phyloP scores from a whole-genome alignment of 2,329 filamentous ascomycete species.

The Colletotrichum orchidophilum region DNA sequence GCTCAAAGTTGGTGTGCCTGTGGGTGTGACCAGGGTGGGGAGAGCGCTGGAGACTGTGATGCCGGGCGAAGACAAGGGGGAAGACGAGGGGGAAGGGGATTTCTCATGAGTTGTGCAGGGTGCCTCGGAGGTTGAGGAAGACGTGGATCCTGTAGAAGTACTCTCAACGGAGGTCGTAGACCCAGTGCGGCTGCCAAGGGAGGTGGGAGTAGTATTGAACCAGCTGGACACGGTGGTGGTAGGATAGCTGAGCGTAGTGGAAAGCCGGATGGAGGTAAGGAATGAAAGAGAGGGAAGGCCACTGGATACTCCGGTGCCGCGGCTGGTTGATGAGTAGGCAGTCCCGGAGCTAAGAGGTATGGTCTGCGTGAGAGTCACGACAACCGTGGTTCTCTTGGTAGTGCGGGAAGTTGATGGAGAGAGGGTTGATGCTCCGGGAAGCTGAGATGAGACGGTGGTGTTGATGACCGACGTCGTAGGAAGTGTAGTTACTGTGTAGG shows the following conservation, averaged over 20 bases:
- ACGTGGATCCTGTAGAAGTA: neutral
- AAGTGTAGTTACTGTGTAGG: slow-evolving; percentile 17
- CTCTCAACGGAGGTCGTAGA: neutral
- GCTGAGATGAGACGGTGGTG: slow-evolving; percentile 20
- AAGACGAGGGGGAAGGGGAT: neutral
- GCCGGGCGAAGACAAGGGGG: neutral
- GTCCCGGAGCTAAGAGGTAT: slow-evolving; percentile 9
- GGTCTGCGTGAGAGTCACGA: slow-evolving; percentile 16
- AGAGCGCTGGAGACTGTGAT: neutral
- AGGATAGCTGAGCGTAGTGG: slow-evolving; percentile 16
- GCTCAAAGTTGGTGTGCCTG: neutral
- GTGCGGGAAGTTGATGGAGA: neutral
- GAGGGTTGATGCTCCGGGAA: neutral
- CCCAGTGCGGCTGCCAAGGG: neutral
- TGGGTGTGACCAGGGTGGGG: neutral
- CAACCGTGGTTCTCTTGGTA: slow-evolving; percentile 11
- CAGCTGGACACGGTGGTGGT: neutral
- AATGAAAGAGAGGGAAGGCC: neutral
- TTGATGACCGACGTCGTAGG: slow-evolving; percentile 14
- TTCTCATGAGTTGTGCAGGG: neutral
- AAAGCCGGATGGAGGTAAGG: slow-evolving; percentile 18
- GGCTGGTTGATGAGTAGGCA: neutral
- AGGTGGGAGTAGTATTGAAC: neutral
- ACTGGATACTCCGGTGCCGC: slow-evolving; percentile 6
- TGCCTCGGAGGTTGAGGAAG: neutral